Percentiles rank a stretch among this genome's conserved stretches.
Evolutionary conservation across 106 monocot genomes (phyloP).

Genomic region (Iris macrosiphon): DNA sequence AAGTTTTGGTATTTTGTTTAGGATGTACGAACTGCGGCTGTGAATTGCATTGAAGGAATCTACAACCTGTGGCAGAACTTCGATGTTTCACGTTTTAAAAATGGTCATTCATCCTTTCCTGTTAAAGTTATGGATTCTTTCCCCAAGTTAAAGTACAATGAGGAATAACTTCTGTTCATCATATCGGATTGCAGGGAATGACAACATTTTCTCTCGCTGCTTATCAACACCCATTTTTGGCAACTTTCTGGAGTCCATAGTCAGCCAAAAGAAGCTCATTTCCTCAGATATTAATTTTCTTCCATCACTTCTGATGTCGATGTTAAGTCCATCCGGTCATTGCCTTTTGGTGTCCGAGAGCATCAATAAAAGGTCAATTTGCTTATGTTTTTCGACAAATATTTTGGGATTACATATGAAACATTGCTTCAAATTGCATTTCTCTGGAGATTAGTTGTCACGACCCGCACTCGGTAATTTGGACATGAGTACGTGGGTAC

Average conservation of each 20-base stretch:
- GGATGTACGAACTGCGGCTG: conserved; percentile 70
- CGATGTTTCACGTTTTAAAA: conserved; percentile 46
- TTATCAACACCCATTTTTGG: conserved; percentile 45
- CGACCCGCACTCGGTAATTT: too few species aligned
- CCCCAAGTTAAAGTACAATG: too few species aligned
- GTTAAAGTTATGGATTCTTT: too few species aligned
- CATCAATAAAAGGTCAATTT: conserved; percentile 54
- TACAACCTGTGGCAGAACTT: conserved; percentile 37
- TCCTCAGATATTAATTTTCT: conserved; percentile 69
- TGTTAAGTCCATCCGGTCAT: conserved; percentile 34
- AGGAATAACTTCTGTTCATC: too few species aligned
- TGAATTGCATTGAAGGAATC: conserved; percentile 56
- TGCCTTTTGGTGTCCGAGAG: conserved; percentile 40
- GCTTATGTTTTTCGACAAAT: too few species aligned
- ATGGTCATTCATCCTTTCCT: conserved; percentile 39
- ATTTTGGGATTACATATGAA: too few species aligned
- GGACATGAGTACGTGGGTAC: too few species aligned
- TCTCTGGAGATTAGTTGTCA: too few species aligned
- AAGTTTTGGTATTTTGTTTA: conserved; percentile 11
- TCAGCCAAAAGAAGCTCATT: conserved; percentile 61
- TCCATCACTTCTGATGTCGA: conserved; percentile 54
- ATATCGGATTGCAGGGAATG: conserved; percentile 63
- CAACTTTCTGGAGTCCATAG: conserved; percentile 45
- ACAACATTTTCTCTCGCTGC: conserved; percentile 19
- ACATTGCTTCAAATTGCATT: too few species aligned